Conservation (phyloP, 2,329 filamentous ascomycete genomes). For the Aspergillus fumigatiaffinis region DNA sequence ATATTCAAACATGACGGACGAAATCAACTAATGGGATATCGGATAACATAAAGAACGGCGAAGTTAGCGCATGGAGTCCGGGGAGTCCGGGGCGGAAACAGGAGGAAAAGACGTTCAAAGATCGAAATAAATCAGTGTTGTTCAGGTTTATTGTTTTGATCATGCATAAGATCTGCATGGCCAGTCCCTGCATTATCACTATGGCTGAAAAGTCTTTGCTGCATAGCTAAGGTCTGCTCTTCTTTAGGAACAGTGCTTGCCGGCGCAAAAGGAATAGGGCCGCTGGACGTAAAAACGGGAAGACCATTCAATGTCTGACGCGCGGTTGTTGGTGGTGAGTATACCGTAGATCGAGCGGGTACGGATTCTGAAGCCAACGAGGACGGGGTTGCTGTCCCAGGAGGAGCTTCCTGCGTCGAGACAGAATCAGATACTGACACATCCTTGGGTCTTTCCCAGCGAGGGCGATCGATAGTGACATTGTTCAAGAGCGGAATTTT, state of each 20-base stretch:
- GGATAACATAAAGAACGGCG: not conserved
- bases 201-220: not conserved
- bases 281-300: conserved; percentile 48
- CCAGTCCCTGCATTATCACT: not conserved
- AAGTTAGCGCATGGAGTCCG: not conserved
- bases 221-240: not conserved
- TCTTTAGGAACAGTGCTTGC: conserved; percentile 1
- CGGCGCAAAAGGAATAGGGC: conserved; percentile 41
- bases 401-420: conserved; percentile 2
- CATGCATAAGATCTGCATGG: not conserved
- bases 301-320: conserved; percentile 40
- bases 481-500: not conserved
- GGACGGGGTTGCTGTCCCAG: conserved; percentile 14
- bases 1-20: conserved; percentile 8
- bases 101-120: not conserved
- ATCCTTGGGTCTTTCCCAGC: conserved; percentile 1
- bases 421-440: not conserved
- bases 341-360: conserved; percentile 18
- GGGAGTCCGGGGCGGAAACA: not conserved
- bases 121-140: not conserved
- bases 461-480: conserved; percentile 1
- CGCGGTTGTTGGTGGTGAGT: conserved; percentile 28
- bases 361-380: conserved; percentile 22
- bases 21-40: not conserved
- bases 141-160: not conserved